Evolutionary conservation across 2,329 filamentous ascomycete genomes (phyloP).

Genomic region (Cercospora janseana): DNA sequence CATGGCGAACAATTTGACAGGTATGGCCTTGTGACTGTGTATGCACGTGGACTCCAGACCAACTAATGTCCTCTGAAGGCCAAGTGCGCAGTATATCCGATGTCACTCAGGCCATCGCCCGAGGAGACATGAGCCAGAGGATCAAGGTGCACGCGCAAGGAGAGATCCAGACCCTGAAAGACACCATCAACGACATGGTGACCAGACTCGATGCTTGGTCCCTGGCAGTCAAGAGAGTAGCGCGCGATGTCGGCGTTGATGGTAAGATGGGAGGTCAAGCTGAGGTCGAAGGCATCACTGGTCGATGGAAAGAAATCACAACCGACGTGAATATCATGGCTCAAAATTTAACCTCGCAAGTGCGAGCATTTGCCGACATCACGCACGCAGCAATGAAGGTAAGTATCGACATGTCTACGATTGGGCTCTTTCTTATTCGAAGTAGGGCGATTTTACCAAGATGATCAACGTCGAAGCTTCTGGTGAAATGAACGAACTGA

Average conservation of each 20-base stretch:
- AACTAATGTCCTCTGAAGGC: conserved; percentile 19
- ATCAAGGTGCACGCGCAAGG: conserved; percentile 94
- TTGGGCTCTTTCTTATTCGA: neutral
- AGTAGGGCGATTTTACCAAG: conserved; percentile 85
- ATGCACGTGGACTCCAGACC: neutral
- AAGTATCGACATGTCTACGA: neutral
- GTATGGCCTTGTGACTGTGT: neutral
- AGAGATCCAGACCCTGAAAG: conserved; percentile 89
- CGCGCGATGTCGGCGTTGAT: conserved; percentile 93
- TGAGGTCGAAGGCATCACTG: conserved; percentile 86
- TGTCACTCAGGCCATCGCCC: conserved; percentile 91
- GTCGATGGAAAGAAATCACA: conserved; percentile 97
- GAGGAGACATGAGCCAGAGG: conserved; percentile 92
- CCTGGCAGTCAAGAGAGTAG: conserved; percentile 90
- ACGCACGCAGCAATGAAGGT: conserved; percentile 90
- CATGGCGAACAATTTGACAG: conserved; percentile 63
- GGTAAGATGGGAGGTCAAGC: conserved; percentile 98
- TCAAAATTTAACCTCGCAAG: conserved; percentile 85
- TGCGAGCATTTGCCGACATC: conserved; percentile 95
- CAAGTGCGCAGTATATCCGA: conserved; percentile 88
- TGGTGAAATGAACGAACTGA: conserved; percentile 98
- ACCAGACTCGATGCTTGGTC: conserved; percentile 93
- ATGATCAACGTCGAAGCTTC: conserved; percentile 95
- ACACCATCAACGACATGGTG: conserved; percentile 99
- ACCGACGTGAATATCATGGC: conserved; percentile 93